Conservation (phyloP, 257 asterid species). For the Capsicum pubescens region DNA sequence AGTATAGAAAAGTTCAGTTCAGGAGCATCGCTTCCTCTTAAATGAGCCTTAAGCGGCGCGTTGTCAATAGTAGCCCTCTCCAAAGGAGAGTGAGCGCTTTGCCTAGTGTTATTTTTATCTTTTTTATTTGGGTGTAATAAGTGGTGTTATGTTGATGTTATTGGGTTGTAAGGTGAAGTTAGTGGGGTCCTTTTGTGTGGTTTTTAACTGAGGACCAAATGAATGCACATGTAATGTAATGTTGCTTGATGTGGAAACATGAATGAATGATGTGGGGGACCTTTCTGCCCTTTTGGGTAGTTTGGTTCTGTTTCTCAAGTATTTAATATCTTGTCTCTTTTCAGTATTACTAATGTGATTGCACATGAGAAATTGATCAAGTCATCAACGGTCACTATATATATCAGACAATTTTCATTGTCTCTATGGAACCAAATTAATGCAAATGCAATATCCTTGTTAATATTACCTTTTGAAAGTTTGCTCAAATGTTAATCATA, state of each 20-base stretch:
- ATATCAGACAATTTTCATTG: not conserved
- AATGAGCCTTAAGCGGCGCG: too few relatives aligned
- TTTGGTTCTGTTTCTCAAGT: slow-evolving; percentile 9
- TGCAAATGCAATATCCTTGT: not conserved
- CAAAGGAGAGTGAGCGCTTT: slow-evolving; percentile 96
- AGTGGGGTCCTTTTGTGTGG: not conserved
- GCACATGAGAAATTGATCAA: not conserved
- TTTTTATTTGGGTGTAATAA: not conserved
- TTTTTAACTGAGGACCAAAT: slow-evolving; percentile 16
- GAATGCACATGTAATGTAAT: slow-evolving; percentile 27
- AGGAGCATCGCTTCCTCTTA: too few relatives aligned
- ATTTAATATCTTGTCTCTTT: slow-evolving; percentile 15
- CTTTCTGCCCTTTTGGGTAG: not conserved
- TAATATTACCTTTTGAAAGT: not conserved
- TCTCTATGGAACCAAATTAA: not conserved
- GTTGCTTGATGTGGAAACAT: slow-evolving; percentile 26
- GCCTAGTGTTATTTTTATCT: not conserved
- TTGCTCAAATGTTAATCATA: too few relatives aligned
- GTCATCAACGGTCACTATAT: not conserved
- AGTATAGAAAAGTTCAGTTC: too few relatives aligned
- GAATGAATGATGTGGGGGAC: slow-evolving; percentile 34
- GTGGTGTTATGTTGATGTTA: not conserved
- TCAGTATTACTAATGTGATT: not conserved
- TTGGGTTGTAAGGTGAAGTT: slow-evolving; percentile 30
- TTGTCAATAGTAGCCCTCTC: slow-evolving; percentile 67